Percentiles rank a stretch among this genome's conserved stretches.
phyloP scores from a whole-genome alignment of 495 filamentous ascomycete species.

The Chaetomidium leptoderma region DNA sequence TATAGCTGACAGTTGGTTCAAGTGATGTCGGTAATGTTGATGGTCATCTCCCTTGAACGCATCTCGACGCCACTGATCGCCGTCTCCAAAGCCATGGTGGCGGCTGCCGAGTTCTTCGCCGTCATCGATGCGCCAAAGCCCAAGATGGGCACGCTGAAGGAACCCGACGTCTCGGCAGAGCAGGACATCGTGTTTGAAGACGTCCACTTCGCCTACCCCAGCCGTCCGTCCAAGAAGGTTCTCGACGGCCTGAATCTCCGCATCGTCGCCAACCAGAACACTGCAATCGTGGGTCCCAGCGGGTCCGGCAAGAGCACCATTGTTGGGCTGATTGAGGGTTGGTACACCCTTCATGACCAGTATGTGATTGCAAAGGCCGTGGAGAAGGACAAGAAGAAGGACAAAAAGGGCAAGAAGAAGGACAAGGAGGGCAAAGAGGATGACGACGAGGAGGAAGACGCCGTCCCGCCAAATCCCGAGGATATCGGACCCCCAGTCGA shows the following conservation, averaged over 20 bases:
- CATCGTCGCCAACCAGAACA: conserved; percentile 73
- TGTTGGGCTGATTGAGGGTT: conserved; percentile 84
- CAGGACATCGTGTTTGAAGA: conserved; percentile 57
- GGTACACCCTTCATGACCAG: conserved; percentile 69
- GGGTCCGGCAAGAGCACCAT: conserved; percentile 89
- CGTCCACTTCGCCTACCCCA: conserved; percentile 66
- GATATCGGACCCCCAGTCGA: conserved; percentile 40
- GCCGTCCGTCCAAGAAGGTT: conserved; percentile 59
- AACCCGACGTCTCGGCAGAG: conserved; percentile 42
- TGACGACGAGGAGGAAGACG: conserved; percentile 28
- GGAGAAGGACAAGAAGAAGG: conserved; percentile 42
- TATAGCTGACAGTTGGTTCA: too few species aligned
- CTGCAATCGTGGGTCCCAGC: conserved; percentile 82
- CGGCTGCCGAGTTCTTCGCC: conserved; percentile 53
- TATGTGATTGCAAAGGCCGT: conserved; percentile 46
- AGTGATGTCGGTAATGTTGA: conserved; percentile 57
- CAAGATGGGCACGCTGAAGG: conserved; percentile 39
- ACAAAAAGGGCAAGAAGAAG: conserved; percentile 38
- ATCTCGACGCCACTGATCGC: conserved; percentile 51
- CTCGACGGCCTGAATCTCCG: conserved; percentile 51
- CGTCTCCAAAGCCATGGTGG: conserved; percentile 50
- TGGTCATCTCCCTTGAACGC: conserved; percentile 48
- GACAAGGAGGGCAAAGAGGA: conserved; percentile 29
- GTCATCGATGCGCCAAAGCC: conserved; percentile 55
- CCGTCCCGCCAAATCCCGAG: conserved; percentile 24